Evolutionary conservation across 2,329 filamentous ascomycete species (phyloP).

Genomic region (Diplodia corticola): DNA sequence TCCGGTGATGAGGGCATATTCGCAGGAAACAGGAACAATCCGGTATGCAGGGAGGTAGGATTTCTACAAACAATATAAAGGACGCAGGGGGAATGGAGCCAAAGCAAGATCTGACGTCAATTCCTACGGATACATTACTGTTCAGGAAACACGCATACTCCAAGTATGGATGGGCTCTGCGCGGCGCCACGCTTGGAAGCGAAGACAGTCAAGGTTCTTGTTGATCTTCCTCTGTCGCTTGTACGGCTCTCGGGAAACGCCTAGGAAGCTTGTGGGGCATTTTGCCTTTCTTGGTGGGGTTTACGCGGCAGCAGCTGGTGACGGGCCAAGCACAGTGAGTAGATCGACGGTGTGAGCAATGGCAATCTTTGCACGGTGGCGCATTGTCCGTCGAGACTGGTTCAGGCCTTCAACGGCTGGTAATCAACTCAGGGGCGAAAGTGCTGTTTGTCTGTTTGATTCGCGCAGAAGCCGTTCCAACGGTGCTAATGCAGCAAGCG

Average conservation of each 20-base stretch:
- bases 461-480: background rate
- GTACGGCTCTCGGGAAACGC: background rate
- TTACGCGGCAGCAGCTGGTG: background rate
- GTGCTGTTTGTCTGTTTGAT: background rate
- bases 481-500: background rate
- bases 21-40: background rate
- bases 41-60: too few species aligned
- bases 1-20: background rate
- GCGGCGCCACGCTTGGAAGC: background rate
- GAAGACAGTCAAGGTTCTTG: background rate
- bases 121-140: background rate
- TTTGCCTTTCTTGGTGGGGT: background rate
- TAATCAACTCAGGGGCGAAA: background rate
- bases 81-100: background rate
- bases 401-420: background rate
- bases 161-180: conserved; percentile 2
- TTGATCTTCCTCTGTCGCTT: background rate
- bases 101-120: background rate
- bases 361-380: background rate
- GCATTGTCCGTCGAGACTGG: background rate
- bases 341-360: background rate
- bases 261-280: background rate
- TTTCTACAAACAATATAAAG: background rate
- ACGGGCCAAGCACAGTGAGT: background rate
- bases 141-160: background rate